These are phyloP conservation scores for Fusarium nisikadoi DNA, from an alignment of 2,329 filamentous ascomycete species.

Conservation along the genomic window DNA sequence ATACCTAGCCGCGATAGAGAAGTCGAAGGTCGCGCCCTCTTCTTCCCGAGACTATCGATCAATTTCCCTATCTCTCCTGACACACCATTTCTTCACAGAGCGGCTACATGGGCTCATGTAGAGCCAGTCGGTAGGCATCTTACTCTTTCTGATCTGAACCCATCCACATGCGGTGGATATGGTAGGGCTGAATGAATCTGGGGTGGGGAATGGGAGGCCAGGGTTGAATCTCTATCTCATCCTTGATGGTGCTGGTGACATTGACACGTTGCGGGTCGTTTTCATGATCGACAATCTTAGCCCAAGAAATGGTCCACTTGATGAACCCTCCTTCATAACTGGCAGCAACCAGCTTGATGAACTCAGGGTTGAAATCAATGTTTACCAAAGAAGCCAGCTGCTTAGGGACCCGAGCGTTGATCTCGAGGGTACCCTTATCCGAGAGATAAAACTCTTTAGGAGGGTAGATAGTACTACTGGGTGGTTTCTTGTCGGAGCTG, in stretches of 20 bases:
- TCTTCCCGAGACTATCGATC: too few relatives aligned
- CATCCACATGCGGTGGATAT: background rate
- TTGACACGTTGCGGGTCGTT: background rate
- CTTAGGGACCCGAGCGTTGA: background rate
- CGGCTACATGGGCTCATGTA: background rate
- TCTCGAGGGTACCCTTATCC: background rate
- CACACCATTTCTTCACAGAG: background rate
- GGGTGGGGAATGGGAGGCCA: background rate
- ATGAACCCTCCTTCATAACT: background rate
- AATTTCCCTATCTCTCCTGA: background rate
- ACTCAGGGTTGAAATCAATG: background rate
- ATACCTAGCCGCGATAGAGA: fast-evolving
- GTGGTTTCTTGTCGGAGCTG: background rate
- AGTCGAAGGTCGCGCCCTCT: fast-evolving
- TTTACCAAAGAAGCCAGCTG: background rate
- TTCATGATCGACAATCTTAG: background rate
- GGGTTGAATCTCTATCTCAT: background rate
- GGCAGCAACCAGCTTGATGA: background rate
- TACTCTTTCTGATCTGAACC: background rate
- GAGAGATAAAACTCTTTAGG: background rate
- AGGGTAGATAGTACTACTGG: background rate
- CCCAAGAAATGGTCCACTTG: background rate
- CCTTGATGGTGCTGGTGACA: background rate
- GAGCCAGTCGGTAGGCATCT: background rate
- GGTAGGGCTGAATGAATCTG: background rate